phyloP scores from a whole-genome alignment of 75 land plant species.

The Sequoia sempervirens region DNA sequence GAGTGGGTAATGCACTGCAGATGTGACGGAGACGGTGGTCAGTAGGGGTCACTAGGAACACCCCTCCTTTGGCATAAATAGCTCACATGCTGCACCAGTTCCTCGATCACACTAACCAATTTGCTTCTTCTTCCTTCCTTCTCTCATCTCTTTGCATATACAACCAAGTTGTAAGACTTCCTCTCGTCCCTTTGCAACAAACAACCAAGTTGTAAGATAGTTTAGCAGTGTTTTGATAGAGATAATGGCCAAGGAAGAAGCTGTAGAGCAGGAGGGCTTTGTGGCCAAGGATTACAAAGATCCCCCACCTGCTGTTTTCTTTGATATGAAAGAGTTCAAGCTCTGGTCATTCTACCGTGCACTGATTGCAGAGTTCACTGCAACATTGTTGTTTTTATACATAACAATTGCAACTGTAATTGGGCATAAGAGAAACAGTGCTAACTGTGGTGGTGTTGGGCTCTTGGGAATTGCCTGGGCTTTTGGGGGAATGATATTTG shows the following conservation, averaged over 20 bases:
- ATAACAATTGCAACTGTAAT: slow-evolving; percentile 51
- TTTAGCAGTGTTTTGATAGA: background rate
- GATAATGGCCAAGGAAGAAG: slow-evolving; percentile 30
- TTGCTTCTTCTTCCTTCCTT: background rate
- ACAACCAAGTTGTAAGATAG: background rate
- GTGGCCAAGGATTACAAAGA: slow-evolving; percentile 43
- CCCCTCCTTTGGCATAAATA: background rate
- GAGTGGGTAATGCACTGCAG: background rate
- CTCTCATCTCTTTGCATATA: too few relatives aligned
- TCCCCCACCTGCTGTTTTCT: slow-evolving; percentile 45
- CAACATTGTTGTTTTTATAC: slow-evolving; percentile 51
- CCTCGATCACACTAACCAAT: too few relatives aligned
- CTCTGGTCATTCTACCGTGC: slow-evolving; percentile 61
- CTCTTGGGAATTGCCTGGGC: slow-evolving; percentile 58
- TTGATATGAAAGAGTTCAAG: slow-evolving; percentile 30
- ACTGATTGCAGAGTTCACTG: slow-evolving; percentile 57
- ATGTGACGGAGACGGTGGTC: slow-evolving; percentile 1
- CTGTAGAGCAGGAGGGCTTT: slow-evolving; percentile 13
- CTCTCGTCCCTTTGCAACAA: too few relatives aligned
- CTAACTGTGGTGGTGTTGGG: slow-evolving; percentile 37
- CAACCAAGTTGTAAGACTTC: too few relatives aligned
- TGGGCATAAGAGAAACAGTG: slow-evolving; percentile 19
- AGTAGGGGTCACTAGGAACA: background rate
- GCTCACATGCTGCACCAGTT: background rate
- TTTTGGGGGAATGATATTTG: slow-evolving; percentile 63